Conservation (phyloP, 441 rosid species). For the Brassica balearica region DNA sequence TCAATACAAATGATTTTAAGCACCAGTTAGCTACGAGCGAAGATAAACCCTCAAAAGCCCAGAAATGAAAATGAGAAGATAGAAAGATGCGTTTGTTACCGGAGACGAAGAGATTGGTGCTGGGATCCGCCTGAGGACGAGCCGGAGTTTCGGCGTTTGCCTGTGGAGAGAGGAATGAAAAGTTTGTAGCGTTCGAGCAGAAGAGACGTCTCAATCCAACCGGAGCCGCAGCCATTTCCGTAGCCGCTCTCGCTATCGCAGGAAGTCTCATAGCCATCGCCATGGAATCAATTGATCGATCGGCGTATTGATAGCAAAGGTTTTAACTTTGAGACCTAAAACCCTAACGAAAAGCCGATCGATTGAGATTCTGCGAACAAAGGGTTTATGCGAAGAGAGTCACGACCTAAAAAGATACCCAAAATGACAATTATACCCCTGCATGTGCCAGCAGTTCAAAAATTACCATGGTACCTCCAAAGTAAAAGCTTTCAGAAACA, state of each 20-base stretch:
- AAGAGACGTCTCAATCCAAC: constrained; percentile 56
- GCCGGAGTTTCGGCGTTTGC: constrained; percentile 45
- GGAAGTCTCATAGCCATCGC: constrained; percentile 46
- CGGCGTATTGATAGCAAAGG: background rate
- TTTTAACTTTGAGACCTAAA: constrained; percentile 32
- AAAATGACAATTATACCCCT: too few relatives aligned
- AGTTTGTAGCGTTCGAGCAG: constrained; percentile 49
- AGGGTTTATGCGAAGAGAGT: background rate
- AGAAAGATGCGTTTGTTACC: constrained; percentile 42
- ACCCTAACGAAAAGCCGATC: constrained; percentile 35
- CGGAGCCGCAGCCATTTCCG: constrained; percentile 53
- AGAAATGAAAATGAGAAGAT: constrained; percentile 3
- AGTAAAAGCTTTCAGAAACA: too few relatives aligned
- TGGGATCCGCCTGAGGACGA: constrained; percentile 71
- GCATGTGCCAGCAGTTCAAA: too few relatives aligned
- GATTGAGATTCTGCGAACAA: background rate
- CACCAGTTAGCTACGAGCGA: background rate
- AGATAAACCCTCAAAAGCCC: background rate
- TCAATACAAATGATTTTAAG: background rate
- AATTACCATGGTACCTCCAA: too few relatives aligned
- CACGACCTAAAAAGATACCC: too few relatives aligned
- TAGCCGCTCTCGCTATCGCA: constrained; percentile 47
- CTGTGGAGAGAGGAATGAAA: constrained; percentile 50
- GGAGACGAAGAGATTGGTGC: constrained; percentile 78
- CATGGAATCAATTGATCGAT: constrained; percentile 15